These are phyloP conservation scores for Quercus bicolor DNA, from an alignment of 306 rosid species.

Conservation along the genomic window DNA sequence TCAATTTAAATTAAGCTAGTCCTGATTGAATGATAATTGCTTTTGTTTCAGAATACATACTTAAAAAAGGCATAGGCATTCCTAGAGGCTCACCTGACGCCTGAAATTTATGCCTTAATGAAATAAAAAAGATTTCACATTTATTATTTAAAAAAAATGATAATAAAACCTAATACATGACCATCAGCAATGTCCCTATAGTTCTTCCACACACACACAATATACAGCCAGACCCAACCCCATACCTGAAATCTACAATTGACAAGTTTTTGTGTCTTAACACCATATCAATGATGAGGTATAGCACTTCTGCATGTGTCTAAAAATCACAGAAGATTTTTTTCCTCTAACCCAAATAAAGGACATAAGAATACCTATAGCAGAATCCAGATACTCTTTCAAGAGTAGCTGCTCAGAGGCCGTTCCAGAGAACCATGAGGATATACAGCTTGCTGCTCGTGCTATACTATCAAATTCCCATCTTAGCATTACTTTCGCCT, in stretches of 20 bases:
- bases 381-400: slow-evolving; percentile 64
- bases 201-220: not conserved
- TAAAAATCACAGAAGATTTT: not conserved
- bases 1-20: not conserved
- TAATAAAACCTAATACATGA: too few species aligned
- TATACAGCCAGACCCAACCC: not conserved
- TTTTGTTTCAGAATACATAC: not conserved
- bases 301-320: not conserved
- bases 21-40: not conserved
- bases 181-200: too few species aligned
- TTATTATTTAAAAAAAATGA: not conserved
- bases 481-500: slow-evolving; percentile 77
- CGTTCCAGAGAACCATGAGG: slow-evolving; percentile 88
- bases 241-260: not conserved
- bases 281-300: not conserved
- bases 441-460: slow-evolving; percentile 72
- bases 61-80: not conserved
- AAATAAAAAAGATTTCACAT: not conserved
- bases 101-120: not conserved
- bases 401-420: slow-evolving; percentile 50
- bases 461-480: slow-evolving; percentile 95
- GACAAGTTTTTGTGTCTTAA: not conserved
- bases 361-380: slow-evolving; percentile 43
- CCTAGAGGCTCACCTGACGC: not conserved
- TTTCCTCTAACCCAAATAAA: not conserved